These are phyloP conservation scores for Thermomucor indicae-seudaticae DNA, from an alignment of 371 early-diverging fungal species.

Conservation along the genomic window DNA sequence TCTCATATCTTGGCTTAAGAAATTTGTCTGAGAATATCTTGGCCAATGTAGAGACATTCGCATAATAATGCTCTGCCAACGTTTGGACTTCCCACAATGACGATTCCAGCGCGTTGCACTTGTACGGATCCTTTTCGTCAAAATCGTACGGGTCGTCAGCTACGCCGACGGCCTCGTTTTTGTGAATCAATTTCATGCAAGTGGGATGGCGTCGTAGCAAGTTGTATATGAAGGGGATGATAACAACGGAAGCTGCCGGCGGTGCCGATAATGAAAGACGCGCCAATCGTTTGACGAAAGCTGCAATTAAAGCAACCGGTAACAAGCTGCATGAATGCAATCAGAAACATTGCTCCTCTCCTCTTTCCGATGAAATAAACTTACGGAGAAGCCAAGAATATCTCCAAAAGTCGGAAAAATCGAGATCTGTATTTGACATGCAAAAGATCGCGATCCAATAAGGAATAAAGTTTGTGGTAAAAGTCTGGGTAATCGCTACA, in stretches of 20 bases:
- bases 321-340: constrained; percentile 54
- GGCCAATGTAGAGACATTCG: constrained; percentile 80
- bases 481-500: constrained; percentile 93
- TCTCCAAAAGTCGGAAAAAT: constrained; percentile 83
- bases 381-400: constrained; percentile 86
- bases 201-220: constrained; percentile 86
- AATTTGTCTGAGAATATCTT: constrained; percentile 84
- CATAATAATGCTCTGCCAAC: constrained; percentile 78
- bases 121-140: constrained; percentile 68
- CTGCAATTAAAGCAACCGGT: constrained; percentile 84
- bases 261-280: constrained; percentile 82
- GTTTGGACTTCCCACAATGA: constrained; percentile 92
- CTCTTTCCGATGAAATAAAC: too few relatives aligned
- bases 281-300: constrained; percentile 88
- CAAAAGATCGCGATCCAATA: constrained; percentile 82
- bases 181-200: constrained; percentile 84
- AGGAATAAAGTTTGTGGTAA: constrained; percentile 85
- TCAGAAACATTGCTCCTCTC: neutral
- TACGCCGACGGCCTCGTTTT: constrained; percentile 31
- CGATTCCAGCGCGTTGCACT: constrained; percentile 78
- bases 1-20: constrained; percentile 74
- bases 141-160: constrained; percentile 67
- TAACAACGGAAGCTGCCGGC: constrained; percentile 77
- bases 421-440: constrained; percentile 91
- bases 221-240: constrained; percentile 89